Conservation (phyloP, 306 rosid species). For the Quercus dentata region DNA sequence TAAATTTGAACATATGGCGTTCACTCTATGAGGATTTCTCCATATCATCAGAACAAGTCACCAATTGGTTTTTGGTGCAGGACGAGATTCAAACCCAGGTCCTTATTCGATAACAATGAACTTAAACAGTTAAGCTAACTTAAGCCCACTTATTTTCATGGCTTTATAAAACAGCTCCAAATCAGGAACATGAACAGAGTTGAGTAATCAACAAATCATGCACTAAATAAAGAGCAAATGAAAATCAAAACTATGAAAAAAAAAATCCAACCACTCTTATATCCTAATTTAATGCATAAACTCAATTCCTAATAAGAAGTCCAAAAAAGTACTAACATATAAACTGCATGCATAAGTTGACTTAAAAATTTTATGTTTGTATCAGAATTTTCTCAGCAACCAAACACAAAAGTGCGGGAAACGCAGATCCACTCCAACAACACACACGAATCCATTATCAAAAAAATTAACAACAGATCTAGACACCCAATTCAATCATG, state of each 20-base stretch:
- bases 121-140: too few species aligned
- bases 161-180: not conserved
- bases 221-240: not conserved
- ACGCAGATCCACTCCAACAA: not conserved
- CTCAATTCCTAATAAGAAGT: not conserved
- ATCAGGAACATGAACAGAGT: not conserved
- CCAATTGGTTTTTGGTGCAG: too few species aligned
- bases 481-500: not conserved
- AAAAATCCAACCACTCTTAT: not conserved
- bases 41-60: too few species aligned
- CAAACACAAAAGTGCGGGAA: not conserved
- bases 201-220: not conserved
- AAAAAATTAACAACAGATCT: slow-evolving; percentile 19
- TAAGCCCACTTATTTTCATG: too few species aligned
- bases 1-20: too few species aligned
- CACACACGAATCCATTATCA: not conserved
- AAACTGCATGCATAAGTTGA: too few species aligned
- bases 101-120: too few species aligned
- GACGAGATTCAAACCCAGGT: too few species aligned
- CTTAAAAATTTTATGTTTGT: not conserved
- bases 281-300: not conserved
- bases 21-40: too few species aligned
- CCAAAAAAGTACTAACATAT: not conserved
- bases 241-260: not conserved
- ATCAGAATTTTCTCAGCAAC: not conserved